Conservation (phyloP, 2,329 filamentous ascomycete genomes). For the Colletotrichum sidae region DNA sequence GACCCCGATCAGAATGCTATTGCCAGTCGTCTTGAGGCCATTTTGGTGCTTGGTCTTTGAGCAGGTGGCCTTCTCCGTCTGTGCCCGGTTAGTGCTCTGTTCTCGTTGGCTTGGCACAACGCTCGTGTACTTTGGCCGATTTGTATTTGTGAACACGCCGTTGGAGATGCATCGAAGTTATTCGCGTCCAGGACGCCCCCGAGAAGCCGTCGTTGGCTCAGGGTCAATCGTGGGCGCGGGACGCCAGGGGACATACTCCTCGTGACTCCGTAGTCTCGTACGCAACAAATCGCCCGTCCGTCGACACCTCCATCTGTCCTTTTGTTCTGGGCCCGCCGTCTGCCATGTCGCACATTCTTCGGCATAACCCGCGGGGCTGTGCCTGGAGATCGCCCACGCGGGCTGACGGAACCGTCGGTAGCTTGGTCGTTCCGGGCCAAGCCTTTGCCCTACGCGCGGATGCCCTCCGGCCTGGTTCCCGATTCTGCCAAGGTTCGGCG, state of each 20-base stretch:
- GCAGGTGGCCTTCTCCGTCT: constrained; percentile 3
- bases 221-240: too few species aligned
- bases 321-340: neutral
- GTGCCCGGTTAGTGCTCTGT: neutral
- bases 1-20: neutral
- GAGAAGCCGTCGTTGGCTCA: too few species aligned
- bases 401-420: constrained; percentile 15
- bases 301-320: neutral
- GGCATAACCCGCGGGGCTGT: constrained; percentile 20
- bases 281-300: neutral
- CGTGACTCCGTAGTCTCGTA: too few species aligned
- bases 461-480: too few species aligned
- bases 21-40: neutral
- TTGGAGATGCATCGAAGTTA: too few species aligned
- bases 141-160: too few species aligned
- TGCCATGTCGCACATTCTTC: constrained; percentile 9
- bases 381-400: constrained; percentile 12
- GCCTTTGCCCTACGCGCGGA: neutral
- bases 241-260: too few species aligned
- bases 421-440: neutral
- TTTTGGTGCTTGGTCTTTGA: neutral
- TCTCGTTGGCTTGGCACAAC: neutral
- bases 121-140: neutral
- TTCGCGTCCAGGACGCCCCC: too few species aligned
- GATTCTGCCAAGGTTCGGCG: neutral